Evolutionary conservation across 805 yeast species (phyloP).

Genomic region (Aciculoconidium aculeatum): DNA sequence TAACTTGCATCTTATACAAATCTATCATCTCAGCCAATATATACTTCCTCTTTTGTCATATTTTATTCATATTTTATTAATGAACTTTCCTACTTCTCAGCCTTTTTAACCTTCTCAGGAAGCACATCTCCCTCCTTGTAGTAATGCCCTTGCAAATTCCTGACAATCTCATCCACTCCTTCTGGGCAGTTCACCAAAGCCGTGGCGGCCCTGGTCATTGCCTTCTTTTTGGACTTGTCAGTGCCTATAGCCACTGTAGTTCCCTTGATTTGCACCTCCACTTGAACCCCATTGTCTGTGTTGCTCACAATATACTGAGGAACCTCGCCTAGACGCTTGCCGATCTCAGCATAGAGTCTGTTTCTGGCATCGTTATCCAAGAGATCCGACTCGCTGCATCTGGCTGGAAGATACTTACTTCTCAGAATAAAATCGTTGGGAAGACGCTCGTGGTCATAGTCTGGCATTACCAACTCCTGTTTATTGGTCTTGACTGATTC

Average conservation of each 20-base stretch:
- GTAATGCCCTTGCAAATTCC: conserved; percentile 4
- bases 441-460: no score
- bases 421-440: conserved; percentile 6
- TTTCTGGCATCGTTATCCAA: conserved; percentile 34
- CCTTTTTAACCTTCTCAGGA: no score
- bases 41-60: no score
- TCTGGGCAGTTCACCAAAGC: conserved; percentile 24
- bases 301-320: conserved; percentile 26
- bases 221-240: conserved; percentile 34
- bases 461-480: conserved; percentile 4
- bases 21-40: no score
- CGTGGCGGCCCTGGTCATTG: conserved; percentile 37
- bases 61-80: no score
- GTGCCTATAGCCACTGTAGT: conserved; percentile 24
- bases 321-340: conserved; percentile 25
- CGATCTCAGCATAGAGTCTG: conserved; percentile 33
- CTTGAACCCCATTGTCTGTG: conserved; percentile 7
- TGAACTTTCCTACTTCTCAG: no score
- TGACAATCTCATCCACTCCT: conserved; percentile 11
- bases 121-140: neutral
- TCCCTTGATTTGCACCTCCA: conserved; percentile 25
- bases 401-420: conserved; percentile 21
- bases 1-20: no score
- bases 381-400: conserved; percentile 18
- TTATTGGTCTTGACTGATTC: conserved; percentile 11